A percentile compares a stretch with the other conserved stretches of the same genome.
Evolutionary conservation across 345 rosid species (phyloP).

Genomic region (Corymbia maculata): DNA sequence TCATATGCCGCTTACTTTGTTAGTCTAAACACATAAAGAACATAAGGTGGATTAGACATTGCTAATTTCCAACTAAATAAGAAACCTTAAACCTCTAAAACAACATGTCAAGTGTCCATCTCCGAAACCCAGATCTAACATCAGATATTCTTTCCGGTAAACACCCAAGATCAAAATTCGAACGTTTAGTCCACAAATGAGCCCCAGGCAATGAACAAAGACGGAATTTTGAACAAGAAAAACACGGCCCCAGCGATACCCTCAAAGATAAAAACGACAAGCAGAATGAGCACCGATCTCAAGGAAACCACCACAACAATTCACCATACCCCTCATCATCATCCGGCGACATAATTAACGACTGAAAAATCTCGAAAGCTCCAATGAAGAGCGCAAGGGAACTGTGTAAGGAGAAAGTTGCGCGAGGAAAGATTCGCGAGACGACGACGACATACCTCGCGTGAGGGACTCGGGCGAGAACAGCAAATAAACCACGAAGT

Average conservation of each 20-base stretch:
- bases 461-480: background rate
- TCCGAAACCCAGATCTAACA: constrained; percentile 5
- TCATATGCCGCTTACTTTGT: background rate
- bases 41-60: background rate
- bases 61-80: background rate
- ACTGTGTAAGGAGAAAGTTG: background rate
- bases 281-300: background rate
- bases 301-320: background rate
- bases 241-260: background rate
- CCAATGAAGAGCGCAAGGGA: background rate
- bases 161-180: background rate
- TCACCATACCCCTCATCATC: background rate
- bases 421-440: background rate
- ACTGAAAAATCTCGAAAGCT: background rate
- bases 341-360: background rate
- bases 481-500: background rate
- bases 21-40: background rate
- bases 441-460: background rate
- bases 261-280: background rate
- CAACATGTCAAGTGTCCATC: background rate
- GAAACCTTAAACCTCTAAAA: background rate
- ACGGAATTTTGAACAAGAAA: background rate
- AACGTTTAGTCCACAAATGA: background rate
- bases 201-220: background rate
- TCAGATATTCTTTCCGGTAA: background rate